phyloP scores from a whole-genome alignment of 1,139 yeast genomes.

The Kurtzmaniella quercitrusa region DNA sequence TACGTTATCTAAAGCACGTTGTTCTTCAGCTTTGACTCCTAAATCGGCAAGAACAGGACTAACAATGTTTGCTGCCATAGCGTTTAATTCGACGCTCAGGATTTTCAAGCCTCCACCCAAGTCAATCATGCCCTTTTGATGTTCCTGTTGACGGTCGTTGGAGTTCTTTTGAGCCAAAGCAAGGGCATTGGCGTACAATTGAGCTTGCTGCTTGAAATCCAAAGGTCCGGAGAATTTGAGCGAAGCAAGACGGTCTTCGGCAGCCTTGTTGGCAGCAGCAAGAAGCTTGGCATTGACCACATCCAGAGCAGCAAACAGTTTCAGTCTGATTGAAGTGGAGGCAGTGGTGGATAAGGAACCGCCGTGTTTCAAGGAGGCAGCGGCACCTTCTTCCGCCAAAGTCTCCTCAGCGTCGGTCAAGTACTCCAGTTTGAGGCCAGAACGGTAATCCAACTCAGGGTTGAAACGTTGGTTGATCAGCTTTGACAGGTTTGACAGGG shows the following conservation, averaged over 20 bases:
- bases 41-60: constrained; percentile 83
- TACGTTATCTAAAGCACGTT: constrained; percentile 58
- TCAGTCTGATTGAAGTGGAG: constrained; percentile 26
- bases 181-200: constrained; percentile 41
- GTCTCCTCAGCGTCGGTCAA: constrained; percentile 27
- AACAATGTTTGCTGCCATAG: constrained; percentile 78
- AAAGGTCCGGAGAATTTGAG: constrained; percentile 28
- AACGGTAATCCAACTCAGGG: constrained; percentile 41
- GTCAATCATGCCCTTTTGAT: constrained; percentile 56
- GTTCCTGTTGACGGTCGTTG: constrained; percentile 47
- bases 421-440: constrained; percentile 32
- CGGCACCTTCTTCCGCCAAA: constrained; percentile 38
- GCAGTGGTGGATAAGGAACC: constrained; percentile 24
- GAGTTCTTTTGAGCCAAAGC: constrained; percentile 68
- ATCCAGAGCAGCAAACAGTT: constrained; percentile 35
- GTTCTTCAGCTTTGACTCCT: constrained; percentile 62
- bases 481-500: constrained; percentile 40
- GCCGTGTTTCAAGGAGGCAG: constrained; percentile 29
- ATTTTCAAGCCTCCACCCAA: constrained; percentile 88
- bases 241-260: constrained; percentile 45
- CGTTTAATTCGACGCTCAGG: constrained; percentile 70
- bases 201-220: constrained; percentile 40
- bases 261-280: constrained; percentile 58
- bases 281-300: constrained; percentile 55
- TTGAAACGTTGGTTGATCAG: constrained; percentile 41